Evolutionary conservation across 2,329 filamentous ascomycete species (phyloP).

Genomic region (Botrytis galanthina): DNA sequence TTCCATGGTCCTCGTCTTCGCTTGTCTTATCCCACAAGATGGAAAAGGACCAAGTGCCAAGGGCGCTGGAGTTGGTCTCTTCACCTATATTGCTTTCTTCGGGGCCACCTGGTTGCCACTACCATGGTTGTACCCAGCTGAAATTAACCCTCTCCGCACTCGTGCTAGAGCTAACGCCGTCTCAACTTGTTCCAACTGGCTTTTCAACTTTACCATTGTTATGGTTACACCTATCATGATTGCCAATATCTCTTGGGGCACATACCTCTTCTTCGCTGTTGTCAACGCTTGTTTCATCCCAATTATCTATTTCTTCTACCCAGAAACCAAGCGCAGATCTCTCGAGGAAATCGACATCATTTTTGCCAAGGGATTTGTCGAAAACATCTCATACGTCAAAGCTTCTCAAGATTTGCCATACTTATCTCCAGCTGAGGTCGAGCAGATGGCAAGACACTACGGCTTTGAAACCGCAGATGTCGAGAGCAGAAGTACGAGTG

Average conservation of each 20-base stretch:
- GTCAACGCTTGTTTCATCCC: constrained; percentile 42
- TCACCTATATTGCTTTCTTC: constrained; percentile 62
- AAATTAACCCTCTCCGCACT: constrained; percentile 59
- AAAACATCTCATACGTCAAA: constrained; percentile 59
- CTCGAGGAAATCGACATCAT: constrained; percentile 71
- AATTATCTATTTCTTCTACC: constrained; percentile 43
- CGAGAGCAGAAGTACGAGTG: constrained; percentile 31
- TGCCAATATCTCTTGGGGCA: constrained; percentile 38
- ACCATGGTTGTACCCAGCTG: constrained; percentile 61
- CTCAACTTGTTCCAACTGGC: constrained; percentile 51
- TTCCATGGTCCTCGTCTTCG: constrained; percentile 60
- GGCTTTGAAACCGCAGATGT: constrained; percentile 35
- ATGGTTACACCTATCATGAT: constrained; percentile 44
- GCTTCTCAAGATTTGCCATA: constrained; percentile 57
- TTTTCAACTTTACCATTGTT: constrained; percentile 56
- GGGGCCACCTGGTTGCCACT: constrained; percentile 59
- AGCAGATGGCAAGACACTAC: constrained; percentile 40
- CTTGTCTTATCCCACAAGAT: constrained; percentile 39
- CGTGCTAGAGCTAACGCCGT: constrained; percentile 63
- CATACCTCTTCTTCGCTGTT: constrained; percentile 42
- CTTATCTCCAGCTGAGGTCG: constrained; percentile 51
- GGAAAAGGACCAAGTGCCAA: constrained; percentile 34
- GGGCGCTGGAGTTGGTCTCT: constrained; percentile 52
- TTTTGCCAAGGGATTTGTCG: constrained; percentile 58
- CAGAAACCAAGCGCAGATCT: constrained; percentile 53